Percentiles rank a stretch among this genome's conserved stretches.
Conservation (phyloP, 139 green algal genomes). For the Volvox reticuliferus region DNA sequence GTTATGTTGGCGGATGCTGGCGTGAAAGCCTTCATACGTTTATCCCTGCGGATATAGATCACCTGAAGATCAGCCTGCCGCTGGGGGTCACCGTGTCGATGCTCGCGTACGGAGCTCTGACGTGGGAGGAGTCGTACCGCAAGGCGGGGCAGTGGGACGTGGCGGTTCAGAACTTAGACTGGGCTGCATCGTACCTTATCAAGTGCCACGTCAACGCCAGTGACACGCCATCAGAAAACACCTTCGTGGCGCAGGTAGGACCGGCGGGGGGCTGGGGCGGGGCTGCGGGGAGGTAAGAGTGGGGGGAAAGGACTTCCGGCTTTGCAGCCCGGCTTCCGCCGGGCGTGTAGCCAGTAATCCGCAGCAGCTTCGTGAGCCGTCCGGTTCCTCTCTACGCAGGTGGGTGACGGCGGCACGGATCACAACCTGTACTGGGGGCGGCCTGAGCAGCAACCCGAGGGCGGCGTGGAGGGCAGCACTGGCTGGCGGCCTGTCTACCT, state of each 20-base stretch:
- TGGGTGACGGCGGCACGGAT: slow-evolving; percentile 28
- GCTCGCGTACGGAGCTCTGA: slow-evolving; percentile 19
- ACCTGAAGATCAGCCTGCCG: slow-evolving; percentile 38
- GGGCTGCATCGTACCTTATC: slow-evolving; percentile 10
- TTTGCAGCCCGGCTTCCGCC: neutral
- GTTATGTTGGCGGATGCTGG: too few species aligned
- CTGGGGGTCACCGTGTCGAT: neutral
- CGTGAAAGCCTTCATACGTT: too few species aligned
- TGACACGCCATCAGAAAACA: neutral
- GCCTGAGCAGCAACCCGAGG: slow-evolving; percentile 34
- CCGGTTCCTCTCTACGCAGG: neutral
- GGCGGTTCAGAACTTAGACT: slow-evolving; percentile 23
- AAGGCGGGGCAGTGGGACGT: slow-evolving; percentile 17
- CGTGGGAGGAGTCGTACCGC: slow-evolving; percentile 9
- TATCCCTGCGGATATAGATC: neutral
- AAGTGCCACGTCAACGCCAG: slow-evolving; percentile 34
- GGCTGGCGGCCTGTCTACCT: slow-evolving; percentile 27
- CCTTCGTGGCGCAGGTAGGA: slow-evolving; percentile 26
- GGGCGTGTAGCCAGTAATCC: neutral
- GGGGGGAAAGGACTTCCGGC: neutral
- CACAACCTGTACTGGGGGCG: slow-evolving; percentile 34
- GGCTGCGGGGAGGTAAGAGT: neutral
- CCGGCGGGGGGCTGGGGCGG: neutral
- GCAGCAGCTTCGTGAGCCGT: neutral
- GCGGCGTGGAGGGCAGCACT: neutral